Evolutionary conservation across 371 early-diverging fungal species (phyloP).

Genomic region (Paraphysoderma sedebokerense): DNA sequence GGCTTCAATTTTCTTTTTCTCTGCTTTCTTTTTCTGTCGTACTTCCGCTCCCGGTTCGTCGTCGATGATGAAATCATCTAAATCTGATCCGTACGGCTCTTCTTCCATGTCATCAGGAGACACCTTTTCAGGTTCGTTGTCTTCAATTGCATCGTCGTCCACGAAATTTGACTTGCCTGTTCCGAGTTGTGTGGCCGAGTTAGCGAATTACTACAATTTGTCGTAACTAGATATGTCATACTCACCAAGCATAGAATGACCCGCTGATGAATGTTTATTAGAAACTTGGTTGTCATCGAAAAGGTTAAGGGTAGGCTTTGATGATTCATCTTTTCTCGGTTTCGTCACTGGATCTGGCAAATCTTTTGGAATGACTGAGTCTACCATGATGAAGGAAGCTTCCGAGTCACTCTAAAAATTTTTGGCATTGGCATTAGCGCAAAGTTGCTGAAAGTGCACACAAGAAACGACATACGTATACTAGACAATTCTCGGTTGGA

Average conservation of each 20-base stretch:
- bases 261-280: neutral
- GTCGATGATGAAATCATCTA: conserved; percentile 63
- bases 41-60: conserved; percentile 35
- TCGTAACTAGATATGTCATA: neutral
- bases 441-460: neutral
- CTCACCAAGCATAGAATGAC: neutral
- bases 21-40: conserved; percentile 6
- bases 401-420: no score
- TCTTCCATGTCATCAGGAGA: conserved; percentile 10
- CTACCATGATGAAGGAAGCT: no score
- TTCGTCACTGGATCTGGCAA: no score
- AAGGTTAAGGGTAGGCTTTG: no score
- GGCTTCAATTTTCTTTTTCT: no score
- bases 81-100: conserved; percentile 10
- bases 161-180: neutral
- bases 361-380: no score
- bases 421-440: neutral
- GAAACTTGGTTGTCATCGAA: no score
- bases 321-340: no score
- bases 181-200: no score
- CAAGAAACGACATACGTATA: conserved; percentile 14
- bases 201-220: neutral
- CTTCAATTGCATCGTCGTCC: conserved; percentile 3
- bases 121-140: conserved; percentile 2
- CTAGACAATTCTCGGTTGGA: conserved; percentile 26